Conservation (phyloP, 2,329 filamentous ascomycete genomes). For the Incumbomyces lentus region DNA sequence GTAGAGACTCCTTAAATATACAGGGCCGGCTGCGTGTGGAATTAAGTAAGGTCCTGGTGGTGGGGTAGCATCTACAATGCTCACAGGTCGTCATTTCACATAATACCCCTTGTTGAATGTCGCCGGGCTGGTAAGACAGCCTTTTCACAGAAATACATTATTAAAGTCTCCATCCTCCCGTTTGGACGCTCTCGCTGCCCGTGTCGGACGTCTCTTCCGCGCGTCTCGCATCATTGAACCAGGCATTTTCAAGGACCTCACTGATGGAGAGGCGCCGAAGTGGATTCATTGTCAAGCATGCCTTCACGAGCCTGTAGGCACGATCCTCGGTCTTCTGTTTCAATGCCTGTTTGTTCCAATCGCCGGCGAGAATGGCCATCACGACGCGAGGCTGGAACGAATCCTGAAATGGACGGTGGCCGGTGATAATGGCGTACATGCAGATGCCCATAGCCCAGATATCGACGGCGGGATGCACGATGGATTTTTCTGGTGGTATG, state of each 20-base stretch:
- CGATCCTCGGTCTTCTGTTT: conserved; percentile 21
- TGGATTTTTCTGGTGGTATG: conserved; percentile 11
- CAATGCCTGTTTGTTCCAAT: conserved; percentile 39
- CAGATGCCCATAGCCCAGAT: conserved; percentile 59
- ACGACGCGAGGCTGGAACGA: conserved; percentile 48
- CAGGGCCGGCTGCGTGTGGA: no score
- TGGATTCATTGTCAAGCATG: conserved; percentile 49
- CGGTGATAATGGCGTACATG: conserved; percentile 50
- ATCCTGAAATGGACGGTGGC: conserved; percentile 53
- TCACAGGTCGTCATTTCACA: no score
- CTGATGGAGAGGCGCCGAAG: conserved; percentile 47
- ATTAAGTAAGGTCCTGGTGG: no score
- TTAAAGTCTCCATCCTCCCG: conserved; percentile 4
- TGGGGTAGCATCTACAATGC: no score
- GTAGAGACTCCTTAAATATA: no score
- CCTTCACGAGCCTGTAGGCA: conserved; percentile 46
- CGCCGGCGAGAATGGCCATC: conserved; percentile 48
- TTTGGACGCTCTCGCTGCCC: background rate
- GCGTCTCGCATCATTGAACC: conserved; percentile 36
- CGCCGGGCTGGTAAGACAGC: background rate
- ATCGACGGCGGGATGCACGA: conserved; percentile 46
- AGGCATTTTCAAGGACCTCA: conserved; percentile 44
- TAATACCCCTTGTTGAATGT: no score
- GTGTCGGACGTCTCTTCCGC: background rate
- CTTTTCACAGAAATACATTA: background rate